These are phyloP conservation scores for Salix exigua DNA, from an alignment of 345 rosid species.

Conservation along the genomic window DNA sequence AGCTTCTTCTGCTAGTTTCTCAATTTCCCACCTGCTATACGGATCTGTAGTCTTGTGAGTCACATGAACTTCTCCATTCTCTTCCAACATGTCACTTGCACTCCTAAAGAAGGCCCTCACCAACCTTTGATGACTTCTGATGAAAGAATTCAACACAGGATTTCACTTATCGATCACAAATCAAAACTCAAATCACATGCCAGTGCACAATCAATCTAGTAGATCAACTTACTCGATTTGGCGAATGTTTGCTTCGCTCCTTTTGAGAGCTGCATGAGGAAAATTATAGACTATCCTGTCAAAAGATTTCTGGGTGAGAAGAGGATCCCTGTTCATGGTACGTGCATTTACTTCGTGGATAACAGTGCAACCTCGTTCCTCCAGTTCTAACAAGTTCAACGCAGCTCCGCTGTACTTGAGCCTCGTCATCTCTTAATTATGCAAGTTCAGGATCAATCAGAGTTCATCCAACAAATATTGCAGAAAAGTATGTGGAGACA, in stretches of 20 bases:
- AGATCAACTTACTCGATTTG: conserved; percentile 17
- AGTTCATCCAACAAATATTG: too few relatives aligned
- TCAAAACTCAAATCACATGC: too few relatives aligned
- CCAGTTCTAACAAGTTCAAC: conserved; percentile 20
- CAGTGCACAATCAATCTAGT: too few relatives aligned
- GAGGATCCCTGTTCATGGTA: conserved; percentile 18
- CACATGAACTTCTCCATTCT: conserved; percentile 49
- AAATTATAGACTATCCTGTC: conserved; percentile 40
- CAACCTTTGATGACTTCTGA: conserved; percentile 34
- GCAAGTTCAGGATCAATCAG: too few relatives aligned
- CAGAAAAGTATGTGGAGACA: too few relatives aligned
- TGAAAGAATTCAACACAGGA: not conserved
- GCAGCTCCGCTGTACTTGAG: not conserved
- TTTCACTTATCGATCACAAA: too few relatives aligned
- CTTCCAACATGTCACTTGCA: not conserved
- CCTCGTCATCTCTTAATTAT: too few relatives aligned
- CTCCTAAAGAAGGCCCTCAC: conserved; percentile 33
- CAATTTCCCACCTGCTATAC: conserved; percentile 37
- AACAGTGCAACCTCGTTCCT: conserved; percentile 28
- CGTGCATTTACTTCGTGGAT: conserved; percentile 27
- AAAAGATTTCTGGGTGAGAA: not conserved
- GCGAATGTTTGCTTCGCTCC: conserved; percentile 11
- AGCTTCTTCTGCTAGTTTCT: not conserved
- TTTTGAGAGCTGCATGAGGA: too few relatives aligned
- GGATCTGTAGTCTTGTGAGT: conserved; percentile 42